These are phyloP conservation scores for Metschnikowia dekortorum DNA, from an alignment of 805 yeast genomes.

Conservation along the genomic window DNA sequence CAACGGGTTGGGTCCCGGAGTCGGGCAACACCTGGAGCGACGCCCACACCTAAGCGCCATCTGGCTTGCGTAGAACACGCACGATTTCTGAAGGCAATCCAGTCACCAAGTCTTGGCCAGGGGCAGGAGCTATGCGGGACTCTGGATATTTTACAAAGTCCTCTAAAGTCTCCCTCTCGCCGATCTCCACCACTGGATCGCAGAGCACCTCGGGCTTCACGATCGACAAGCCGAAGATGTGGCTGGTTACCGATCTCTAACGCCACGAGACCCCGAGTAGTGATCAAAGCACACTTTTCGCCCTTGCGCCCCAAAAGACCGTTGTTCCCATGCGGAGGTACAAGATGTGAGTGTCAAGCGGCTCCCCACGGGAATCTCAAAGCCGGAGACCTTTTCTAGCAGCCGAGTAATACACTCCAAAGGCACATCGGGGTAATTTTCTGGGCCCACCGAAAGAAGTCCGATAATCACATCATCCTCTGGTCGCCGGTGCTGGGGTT, in stretches of 20 bases:
- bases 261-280: conserved; percentile 87
- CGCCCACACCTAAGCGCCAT: conserved; percentile 19
- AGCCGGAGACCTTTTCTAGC: conserved; percentile 12
- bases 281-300: conserved; percentile 76
- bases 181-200: conserved; percentile 73
- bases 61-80: conserved; percentile 28
- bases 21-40: conserved; percentile 25
- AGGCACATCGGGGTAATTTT: conserved; percentile 18
- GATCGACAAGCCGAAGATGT: conserved; percentile 79
- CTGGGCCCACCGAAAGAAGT: conserved; percentile 17
- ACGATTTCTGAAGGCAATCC: conserved; percentile 34
- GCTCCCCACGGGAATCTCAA: conserved; percentile 13
- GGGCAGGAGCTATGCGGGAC: conserved; percentile 2
- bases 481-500: conserved; percentile 17
- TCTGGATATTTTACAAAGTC: conserved; percentile 16
- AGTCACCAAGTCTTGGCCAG: conserved; percentile 32
- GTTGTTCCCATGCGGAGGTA: conserved; percentile 28
- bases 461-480: conserved; percentile 16
- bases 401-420: conserved; percentile 16
- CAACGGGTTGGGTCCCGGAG: conserved; percentile 18
- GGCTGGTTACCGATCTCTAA: conserved; percentile 82
- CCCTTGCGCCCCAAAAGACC: conserved; percentile 83
- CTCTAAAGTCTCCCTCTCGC: conserved; percentile 83
- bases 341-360: conserved; percentile 17
- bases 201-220: conserved; percentile 68